Evolutionary conservation across 73 alveolate species (phyloP).

Genomic region (Tetrahymena borealis): DNA sequence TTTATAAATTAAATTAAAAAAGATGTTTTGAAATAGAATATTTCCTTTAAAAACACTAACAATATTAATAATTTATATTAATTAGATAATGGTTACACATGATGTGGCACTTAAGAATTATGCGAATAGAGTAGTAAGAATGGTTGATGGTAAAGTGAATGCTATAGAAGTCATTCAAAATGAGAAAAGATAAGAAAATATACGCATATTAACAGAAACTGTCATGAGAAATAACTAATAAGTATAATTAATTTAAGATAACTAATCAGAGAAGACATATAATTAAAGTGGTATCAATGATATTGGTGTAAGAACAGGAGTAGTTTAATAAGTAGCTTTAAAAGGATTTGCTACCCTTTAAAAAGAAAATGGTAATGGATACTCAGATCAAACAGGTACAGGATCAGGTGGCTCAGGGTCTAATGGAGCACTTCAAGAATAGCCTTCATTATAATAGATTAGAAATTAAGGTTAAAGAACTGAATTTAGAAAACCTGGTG

Average conservation of each 20-base stretch:
- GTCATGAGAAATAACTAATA: not conserved
- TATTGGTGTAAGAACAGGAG: not conserved
- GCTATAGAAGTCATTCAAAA: not conserved
- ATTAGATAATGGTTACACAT: constrained; percentile 92
- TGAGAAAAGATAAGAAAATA: not conserved
- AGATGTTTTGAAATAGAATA: not conserved
- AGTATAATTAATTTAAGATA: not conserved
- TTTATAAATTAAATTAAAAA: not conserved
- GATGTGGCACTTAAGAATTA: constrained; percentile 87
- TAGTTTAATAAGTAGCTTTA: not conserved
- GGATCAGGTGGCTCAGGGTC: too few species aligned
- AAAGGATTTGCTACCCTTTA: not conserved
- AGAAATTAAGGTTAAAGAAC: not conserved
- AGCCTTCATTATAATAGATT: too few species aligned
- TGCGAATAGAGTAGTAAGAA: constrained; percentile 84
- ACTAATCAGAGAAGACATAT: not conserved
- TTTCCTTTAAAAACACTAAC: not conserved
- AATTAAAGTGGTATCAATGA: not conserved
- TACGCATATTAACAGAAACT: not conserved
- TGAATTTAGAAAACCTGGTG: not conserved
- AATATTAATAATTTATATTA: not conserved
- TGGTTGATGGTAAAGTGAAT: constrained; percentile 88
- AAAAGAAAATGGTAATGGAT: not conserved
- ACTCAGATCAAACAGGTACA: too few species aligned
- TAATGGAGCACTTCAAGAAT: too few species aligned